Evolutionary conservation across 495 filamentous ascomycete species (phyloP), one percentile per base, ranked within the genome.

Genomic region (Aspergillus bridgeri): DNA sequence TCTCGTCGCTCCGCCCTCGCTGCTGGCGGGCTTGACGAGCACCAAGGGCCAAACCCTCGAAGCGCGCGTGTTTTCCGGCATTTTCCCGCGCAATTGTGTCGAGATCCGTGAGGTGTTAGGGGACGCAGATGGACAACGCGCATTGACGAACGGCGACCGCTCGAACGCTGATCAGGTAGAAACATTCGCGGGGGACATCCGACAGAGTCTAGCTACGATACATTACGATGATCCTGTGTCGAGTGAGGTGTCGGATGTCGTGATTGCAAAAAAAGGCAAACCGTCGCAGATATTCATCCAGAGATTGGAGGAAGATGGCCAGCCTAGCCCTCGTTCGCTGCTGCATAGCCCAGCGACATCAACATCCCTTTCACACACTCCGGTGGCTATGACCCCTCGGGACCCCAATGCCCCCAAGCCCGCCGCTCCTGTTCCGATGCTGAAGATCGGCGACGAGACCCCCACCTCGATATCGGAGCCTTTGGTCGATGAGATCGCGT

Each of bases 401-500:
- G 74, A 78, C 51, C 75, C 77, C 3, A 80, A 85, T 66, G 81
- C 79, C 24, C 87, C 88, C 15, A 89, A 89, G 64, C 95, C 91
- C 23, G 82, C 90, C 2, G 95, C 95, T 8, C 94, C 94, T 0
- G 95, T 98, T 3, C 94, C 94, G 7, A 93, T 96, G 89, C 80
- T 98, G 42, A 96, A 96, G 69, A 90, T 98, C 65, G 95, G 95
- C 22, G 94, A 98, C 61, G 94, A 98, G 76, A 96, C 91, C 1
- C 88, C 91, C 3, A 93, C 89, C 2, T 96, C 91, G 3, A 80
- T 83, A 13, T 83, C 89, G 22, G 94, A 99, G 69, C 94, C 94
- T 3, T 76, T 99, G 55, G 92, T 99, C 11, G 95, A 98, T 70
- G 94, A 99, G 68, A 97, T 98, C 67, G 92, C 92, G 18, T 96